Base-by-base conservation (phyloP, 257 asterid genomes). In the Dorcoceras hygrometricum region DNA sequence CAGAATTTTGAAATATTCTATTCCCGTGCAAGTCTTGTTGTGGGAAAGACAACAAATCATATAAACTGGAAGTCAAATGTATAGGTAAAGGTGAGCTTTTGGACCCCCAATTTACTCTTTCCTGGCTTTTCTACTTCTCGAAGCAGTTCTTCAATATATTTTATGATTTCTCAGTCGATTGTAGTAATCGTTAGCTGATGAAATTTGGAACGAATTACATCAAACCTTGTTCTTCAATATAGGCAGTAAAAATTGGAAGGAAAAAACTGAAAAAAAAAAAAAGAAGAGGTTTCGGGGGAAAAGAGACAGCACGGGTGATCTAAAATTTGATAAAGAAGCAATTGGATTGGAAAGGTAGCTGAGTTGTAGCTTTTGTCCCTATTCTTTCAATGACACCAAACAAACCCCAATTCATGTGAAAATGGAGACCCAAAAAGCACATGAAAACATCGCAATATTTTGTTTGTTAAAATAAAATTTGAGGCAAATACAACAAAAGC, bases 1-100 rank as follows among this genome's bases (percentile, higher is more conserved):
- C n/a, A n/a, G 18, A 43, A 14, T 43, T 14, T 14, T 43, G 3
- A 36, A 39, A 39, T 39, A 46, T 61, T 27, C 78, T 65, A 63
- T 78, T 79, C 57, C 19, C 66, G 60, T 64, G 70, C 34, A 78
- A 76, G 65, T 19, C 71, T 39, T 62, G 67, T 67, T 18, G 72
- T 58, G 80, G 68, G 62, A 39, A 66, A 69, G 77, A 76, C 79
- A 83, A 16, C 19, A 46, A 76, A 79, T 29, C 24, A 32, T 34
- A 11, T 19, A 70, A 57, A 12, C 68, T 69, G 68, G 71, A 84
- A 82, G 87, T 84, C 87, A 77, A 84, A 80, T 70, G 66, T 66
- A 36, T 24, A 31, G 26, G 29, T 10, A 58, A 22, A 64, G 64
- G 71, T 70, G 50, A 60, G 67, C 19, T 79, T 67, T 70, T 62